phyloP scores from a whole-genome alignment of 352 stramenopile species.

The Blastocystis sp. region DNA sequence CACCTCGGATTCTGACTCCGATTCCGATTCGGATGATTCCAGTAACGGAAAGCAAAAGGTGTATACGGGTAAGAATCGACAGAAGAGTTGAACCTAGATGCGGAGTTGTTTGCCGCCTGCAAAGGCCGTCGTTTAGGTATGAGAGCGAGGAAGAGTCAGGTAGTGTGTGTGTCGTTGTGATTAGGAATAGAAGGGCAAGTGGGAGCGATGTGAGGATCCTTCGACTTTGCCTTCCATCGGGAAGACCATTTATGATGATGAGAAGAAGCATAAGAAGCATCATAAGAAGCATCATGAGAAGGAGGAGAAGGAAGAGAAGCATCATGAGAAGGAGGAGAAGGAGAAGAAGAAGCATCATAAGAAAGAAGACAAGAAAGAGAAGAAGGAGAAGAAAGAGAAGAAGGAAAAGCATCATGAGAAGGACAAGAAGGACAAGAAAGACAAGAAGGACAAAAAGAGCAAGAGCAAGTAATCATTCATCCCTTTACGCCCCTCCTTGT shows the following conservation, averaged over 20 bases:
- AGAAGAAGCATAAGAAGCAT: constrained; percentile 47
- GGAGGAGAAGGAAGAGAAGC: constrained; percentile 14
- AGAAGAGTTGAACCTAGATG: background rate
- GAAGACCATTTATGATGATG: constrained; percentile 54
- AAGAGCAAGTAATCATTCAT: too few species aligned
- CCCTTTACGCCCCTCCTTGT: background rate
- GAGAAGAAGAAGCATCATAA: constrained; percentile 24
- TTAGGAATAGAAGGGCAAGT: constrained; percentile 56
- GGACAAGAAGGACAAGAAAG: too few species aligned
- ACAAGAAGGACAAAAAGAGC: too few species aligned
- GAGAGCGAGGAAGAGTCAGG: constrained; percentile 45
- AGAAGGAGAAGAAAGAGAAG: constrained; percentile 21
- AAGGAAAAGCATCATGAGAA: background rate
- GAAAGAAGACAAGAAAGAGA: background rate
- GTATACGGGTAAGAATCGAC: constrained; percentile 28
- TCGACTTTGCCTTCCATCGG: constrained; percentile 15
- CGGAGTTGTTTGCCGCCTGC: constrained; percentile 64
- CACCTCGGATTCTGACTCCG: constrained; percentile 10
- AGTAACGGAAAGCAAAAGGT: background rate
- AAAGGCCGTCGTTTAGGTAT: constrained; percentile 60
- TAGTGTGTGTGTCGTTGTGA: background rate
- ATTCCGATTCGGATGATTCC: constrained; percentile 28
- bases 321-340: constrained; percentile 15
- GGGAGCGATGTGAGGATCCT: constrained; percentile 51
- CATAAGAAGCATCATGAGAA: constrained; percentile 21